Evolutionary conservation across 2,329 filamentous ascomycete genomes (phyloP).

Genomic region (Claviceps digitariae): DNA sequence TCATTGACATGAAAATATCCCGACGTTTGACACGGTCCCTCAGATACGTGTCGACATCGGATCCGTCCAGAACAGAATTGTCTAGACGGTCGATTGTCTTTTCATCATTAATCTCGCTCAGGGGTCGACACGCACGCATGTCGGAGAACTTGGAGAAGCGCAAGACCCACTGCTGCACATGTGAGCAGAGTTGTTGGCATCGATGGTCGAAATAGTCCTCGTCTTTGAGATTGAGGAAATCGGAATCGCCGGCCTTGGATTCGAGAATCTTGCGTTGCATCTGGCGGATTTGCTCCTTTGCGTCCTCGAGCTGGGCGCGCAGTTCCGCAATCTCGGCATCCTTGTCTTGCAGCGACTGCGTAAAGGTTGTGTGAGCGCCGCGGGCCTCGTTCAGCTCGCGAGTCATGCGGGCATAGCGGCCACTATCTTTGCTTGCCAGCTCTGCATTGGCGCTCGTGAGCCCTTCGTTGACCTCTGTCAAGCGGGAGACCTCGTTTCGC

Average conservation of each 20-base stretch:
- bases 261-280: slow-evolving; percentile 41
- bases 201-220: slow-evolving; percentile 93
- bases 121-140: slow-evolving; percentile 71
- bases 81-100: slow-evolving; percentile 90
- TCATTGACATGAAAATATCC: slow-evolving; percentile 96
- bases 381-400: slow-evolving; percentile 58
- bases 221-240: slow-evolving; percentile 68
- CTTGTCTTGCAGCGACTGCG: slow-evolving; percentile 60
- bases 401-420: slow-evolving; percentile 51
- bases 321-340: slow-evolving; percentile 72
- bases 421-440: slow-evolving; percentile 61
- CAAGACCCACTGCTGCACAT: slow-evolving; percentile 94
- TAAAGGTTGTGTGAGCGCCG: slow-evolving; percentile 47
- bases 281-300: slow-evolving; percentile 46
- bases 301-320: slow-evolving; percentile 62
- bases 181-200: slow-evolving; percentile 87
- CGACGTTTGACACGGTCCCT: slow-evolving; percentile 76
- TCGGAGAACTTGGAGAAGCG: slow-evolving; percentile 98
- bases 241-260: slow-evolving; percentile 45
- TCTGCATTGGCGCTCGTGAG: slow-evolving; percentile 65
- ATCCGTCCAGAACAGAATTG: slow-evolving; percentile 86
- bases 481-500: slow-evolving; percentile 65
- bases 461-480: slow-evolving; percentile 72
- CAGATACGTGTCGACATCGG: slow-evolving; percentile 80
- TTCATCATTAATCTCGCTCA: slow-evolving; percentile 75